These are phyloP conservation scores for Mucor ambiguus DNA, from an alignment of 371 early-diverging fungal species.

Conservation along the genomic window DNA sequence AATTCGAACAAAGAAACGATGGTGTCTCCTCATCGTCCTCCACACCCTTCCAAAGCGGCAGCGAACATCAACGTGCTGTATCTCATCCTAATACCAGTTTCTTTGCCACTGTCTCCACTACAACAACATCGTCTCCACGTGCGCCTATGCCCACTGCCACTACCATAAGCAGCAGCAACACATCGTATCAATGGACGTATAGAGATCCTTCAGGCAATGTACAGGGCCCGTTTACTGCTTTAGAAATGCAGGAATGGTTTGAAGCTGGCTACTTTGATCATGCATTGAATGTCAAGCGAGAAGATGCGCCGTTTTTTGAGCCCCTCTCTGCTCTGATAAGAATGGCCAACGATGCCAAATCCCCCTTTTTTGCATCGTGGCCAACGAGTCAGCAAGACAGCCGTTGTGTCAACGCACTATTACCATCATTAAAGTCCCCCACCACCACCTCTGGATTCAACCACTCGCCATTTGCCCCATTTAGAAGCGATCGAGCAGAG, in stretches of 20 bases:
- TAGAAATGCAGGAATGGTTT: slow-evolving; percentile 82
- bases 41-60: no score
- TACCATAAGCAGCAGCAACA: no score
- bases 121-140: not conserved
- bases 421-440: not conserved
- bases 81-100: not conserved
- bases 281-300: slow-evolving; percentile 66
- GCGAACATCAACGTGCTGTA: not conserved
- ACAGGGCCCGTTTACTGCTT: slow-evolving; percentile 71
- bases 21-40: not conserved
- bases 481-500: not conserved
- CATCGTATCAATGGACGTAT: slow-evolving; percentile 62
- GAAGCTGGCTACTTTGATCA: slow-evolving; percentile 69
- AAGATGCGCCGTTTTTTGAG: slow-evolving; percentile 63
- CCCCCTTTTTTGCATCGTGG: slow-evolving; percentile 46
- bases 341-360: slow-evolving; percentile 48
- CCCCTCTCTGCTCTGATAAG: slow-evolving; percentile 58
- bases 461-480: not conserved
- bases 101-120: no score
- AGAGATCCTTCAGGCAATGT: slow-evolving; percentile 67
- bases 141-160: not conserved
- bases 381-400: slow-evolving; percentile 14
- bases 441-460: not conserved
- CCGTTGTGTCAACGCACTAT: not conserved
- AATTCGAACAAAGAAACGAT: not conserved